Percentiles rank a stretch among this genome's conserved stretches.
These are phyloP conservation scores for Globisporangium recalcitrans DNA, from an alignment of 352 stramenopile species.

Conservation along the genomic window DNA sequence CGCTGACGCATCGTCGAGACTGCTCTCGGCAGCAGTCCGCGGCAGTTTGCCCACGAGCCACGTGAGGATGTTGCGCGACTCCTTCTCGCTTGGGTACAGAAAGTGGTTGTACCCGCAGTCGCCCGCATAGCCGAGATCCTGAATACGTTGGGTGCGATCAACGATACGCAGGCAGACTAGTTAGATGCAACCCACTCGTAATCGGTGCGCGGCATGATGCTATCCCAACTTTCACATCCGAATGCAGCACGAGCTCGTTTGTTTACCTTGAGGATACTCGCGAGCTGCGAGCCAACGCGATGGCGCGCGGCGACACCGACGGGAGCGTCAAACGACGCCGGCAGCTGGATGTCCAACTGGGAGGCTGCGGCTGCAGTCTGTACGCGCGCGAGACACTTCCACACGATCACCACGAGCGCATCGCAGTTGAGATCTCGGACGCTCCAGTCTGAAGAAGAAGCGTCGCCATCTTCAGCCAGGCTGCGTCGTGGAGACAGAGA, in stretches of 20 bases:
- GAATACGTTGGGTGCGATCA: neutral
- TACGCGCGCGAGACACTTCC: constrained; percentile 35
- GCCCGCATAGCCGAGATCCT: constrained; percentile 76
- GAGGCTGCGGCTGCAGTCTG: constrained; percentile 21
- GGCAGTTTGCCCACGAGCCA: constrained; percentile 81
- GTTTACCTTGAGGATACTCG: constrained; percentile 66
- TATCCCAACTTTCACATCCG: neutral
- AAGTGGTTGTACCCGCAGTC: constrained; percentile 89
- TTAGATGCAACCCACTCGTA: neutral
- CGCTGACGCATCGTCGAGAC: constrained; percentile 13
- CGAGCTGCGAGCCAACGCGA: constrained; percentile 65
- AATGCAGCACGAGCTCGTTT: neutral
- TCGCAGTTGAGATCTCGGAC: constrained; percentile 36
- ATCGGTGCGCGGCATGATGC: neutral
- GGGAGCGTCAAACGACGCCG: constrained; percentile 19
- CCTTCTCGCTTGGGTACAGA: constrained; percentile 81
- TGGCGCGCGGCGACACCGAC: constrained; percentile 68
- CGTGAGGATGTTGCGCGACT: constrained; percentile 72
- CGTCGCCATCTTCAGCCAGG: neutral
- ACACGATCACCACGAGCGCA: constrained; percentile 41
- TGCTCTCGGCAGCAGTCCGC: constrained; percentile 15
- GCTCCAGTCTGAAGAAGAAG: constrained; percentile 13
- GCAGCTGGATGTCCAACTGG: constrained; percentile 25
- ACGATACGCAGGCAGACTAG: neutral
- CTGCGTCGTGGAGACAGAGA: neutral